These are phyloP conservation scores for Chlorella variabilis DNA, from an alignment of 163 green algal genomes.

Conservation along the genomic window DNA sequence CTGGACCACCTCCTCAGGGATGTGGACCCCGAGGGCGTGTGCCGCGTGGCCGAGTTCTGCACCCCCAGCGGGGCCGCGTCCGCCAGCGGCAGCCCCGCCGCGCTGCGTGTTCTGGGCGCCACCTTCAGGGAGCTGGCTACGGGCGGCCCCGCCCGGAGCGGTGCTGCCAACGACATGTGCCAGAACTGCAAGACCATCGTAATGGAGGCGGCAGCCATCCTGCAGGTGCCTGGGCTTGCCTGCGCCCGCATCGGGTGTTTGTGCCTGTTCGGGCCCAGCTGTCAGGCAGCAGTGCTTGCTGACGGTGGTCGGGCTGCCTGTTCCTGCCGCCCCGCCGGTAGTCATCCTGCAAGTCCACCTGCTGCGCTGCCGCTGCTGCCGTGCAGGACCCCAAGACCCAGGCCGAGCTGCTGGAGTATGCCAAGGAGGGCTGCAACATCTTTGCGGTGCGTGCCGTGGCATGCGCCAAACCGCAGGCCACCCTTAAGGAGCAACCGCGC, in stretches of 20 bases:
- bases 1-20: conserved; percentile 48
- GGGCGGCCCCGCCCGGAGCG: not conserved
- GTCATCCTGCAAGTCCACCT: too few species aligned
- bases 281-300: too few species aligned
- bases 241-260: too few species aligned
- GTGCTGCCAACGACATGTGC: conserved; percentile 32
- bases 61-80: too few species aligned
- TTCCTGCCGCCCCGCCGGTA: too few species aligned
- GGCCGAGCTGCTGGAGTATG: conserved; percentile 55
- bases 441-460: conserved; percentile 4
- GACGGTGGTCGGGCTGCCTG: too few species aligned
- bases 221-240: conserved; percentile 21
- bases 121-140: not conserved
- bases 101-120: not conserved
- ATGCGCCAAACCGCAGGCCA: too few species aligned
- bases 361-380: too few species aligned
- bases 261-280: too few species aligned
- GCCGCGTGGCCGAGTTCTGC: conserved; percentile 30
- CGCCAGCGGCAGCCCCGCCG: not conserved
- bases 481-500: too few species aligned
- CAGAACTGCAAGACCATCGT: conserved; percentile 55
- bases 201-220: conserved; percentile 46
- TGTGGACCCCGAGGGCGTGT: conserved; percentile 41
- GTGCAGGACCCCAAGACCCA: conserved; percentile 55
- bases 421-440: conserved; percentile 50